Evolutionary conservation across 2,329 filamentous ascomycete genomes (phyloP).

Genomic region (Cyphellophora attinorum): DNA sequence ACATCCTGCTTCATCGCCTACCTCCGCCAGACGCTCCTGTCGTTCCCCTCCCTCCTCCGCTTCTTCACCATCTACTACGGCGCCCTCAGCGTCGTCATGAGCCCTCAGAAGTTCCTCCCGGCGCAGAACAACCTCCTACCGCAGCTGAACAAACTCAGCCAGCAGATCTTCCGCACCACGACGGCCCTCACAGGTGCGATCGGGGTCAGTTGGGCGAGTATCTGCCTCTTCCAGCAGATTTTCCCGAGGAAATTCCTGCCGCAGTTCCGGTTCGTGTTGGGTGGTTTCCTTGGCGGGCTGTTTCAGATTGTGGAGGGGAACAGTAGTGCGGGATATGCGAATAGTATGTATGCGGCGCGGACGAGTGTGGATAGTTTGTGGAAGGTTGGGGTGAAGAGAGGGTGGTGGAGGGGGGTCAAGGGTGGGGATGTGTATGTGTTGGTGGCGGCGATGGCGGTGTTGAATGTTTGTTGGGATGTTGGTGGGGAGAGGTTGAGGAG

Average conservation of each 20-base stretch:
- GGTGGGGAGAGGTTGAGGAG: conserved; percentile 8
- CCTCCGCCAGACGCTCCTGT: conserved; percentile 74
- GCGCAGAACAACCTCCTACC: conserved; percentile 62
- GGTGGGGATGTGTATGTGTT: conserved; percentile 82
- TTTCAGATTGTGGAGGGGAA: conserved; percentile 69
- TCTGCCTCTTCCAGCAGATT: conserved; percentile 78
- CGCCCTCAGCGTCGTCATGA: conserved; percentile 56
- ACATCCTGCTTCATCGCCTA: conserved; percentile 84
- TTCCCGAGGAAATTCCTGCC: conserved; percentile 67
- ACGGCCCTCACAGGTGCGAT: conserved; percentile 75
- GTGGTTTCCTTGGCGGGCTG: conserved; percentile 73
- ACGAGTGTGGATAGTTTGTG: conserved; percentile 74
- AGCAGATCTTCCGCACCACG: conserved; percentile 62
- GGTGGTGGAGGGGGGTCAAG: conserved; percentile 75
- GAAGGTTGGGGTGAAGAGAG: conserved; percentile 87
- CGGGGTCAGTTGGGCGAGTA: conserved; percentile 75
- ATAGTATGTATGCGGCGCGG: conserved; percentile 71
- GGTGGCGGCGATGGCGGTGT: conserved; percentile 59
- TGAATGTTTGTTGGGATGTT: conserved; percentile 17
- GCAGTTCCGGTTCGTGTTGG: conserved; percentile 80
- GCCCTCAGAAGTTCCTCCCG: conserved; percentile 57
- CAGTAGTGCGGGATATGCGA: conserved; percentile 35
- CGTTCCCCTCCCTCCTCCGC: conserved; percentile 69
- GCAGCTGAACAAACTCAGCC: conserved; percentile 56
- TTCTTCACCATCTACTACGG: conserved; percentile 63